phyloP scores from a whole-genome alignment of 768 basidiomycete species.

The Pleurotus eryngii region DNA sequence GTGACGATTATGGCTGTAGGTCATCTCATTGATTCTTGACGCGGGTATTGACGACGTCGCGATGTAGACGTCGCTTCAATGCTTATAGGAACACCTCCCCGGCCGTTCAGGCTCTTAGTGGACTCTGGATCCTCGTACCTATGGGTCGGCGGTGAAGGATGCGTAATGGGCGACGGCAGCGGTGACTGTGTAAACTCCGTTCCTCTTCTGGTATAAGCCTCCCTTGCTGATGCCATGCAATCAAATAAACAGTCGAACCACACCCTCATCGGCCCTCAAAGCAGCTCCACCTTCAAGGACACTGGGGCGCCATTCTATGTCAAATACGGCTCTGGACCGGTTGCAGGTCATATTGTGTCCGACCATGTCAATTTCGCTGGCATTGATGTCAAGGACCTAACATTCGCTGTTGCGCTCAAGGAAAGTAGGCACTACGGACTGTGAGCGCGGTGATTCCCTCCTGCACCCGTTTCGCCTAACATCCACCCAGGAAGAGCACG shows the following conservation, averaged over 20 bases:
- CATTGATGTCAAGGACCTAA: slow-evolving; percentile 51
- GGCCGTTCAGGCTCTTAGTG: slow-evolving; percentile 55
- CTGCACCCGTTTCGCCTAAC: too few relatives aligned
- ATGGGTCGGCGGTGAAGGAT: slow-evolving; percentile 60
- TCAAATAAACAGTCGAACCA: slow-evolving; percentile 28
- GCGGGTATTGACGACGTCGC: neutral
- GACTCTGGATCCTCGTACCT: slow-evolving; percentile 70
- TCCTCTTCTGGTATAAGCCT: neutral
- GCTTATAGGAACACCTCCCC: slow-evolving; percentile 65
- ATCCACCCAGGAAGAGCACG: slow-evolving; percentile 21
- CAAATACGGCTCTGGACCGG: slow-evolving; percentile 66
- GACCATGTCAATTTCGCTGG: slow-evolving; percentile 68
- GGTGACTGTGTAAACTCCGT: slow-evolving; percentile 28
- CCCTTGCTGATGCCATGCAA: neutral
- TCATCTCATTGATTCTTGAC: neutral
- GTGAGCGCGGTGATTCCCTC: slow-evolving; percentile 21
- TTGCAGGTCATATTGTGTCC: slow-evolving; percentile 58
- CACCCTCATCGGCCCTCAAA: slow-evolving; percentile 53
- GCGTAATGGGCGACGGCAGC: slow-evolving; percentile 35
- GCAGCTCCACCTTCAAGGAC: slow-evolving; percentile 61
- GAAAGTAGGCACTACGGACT: slow-evolving; percentile 63
- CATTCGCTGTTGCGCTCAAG: slow-evolving; percentile 60
- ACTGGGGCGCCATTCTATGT: slow-evolving; percentile 54
- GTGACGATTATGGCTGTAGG: slow-evolving; percentile 40
- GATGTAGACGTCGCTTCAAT: slow-evolving; percentile 44